Base-by-base conservation (phyloP, 2,329 filamentous ascomycete genomes). In the Phoma sp. region DNA sequence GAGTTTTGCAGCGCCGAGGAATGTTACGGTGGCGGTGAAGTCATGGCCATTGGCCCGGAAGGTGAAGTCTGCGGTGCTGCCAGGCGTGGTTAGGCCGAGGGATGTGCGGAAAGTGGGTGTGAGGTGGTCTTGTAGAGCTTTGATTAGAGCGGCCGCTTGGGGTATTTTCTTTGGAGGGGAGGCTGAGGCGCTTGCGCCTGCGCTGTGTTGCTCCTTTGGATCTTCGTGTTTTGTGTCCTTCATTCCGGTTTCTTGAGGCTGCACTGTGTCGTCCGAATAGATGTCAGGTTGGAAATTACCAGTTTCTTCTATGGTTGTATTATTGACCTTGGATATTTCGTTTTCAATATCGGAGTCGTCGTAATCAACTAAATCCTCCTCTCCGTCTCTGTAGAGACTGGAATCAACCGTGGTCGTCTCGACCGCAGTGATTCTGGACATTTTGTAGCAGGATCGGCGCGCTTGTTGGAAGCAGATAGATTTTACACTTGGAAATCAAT, bases 361-460 rank as follows among this genome's bases (percentile, higher is more conserved):
- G 11, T 55, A 46, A 20, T 50, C 52, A 11, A 50, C 23, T 10
- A 50, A 18, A 23, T 55, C 52, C 9, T 50, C 46, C 9, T 40
- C 40, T 17, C 40, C 28, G 2, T 26, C 34, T 18, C 34, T 32
- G 15, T 40, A 15, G 6, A 52, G 21, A 7, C 34, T 23, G 26
- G 1, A 7, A 9, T n/a, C 1, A 1, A 17, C 9, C 5, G 3
- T 9, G 1, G 21, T 4, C 9, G 21, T 23, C 12, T 23, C 14
- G 3, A 23, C 9, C n/a, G 21, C n/a, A 4, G 7, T 34, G 7
- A 3, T 9, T 25, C 23, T 9, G 23, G 23, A 5, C 9, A 25
- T 25, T 9, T 25, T 9, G 23, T 25, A 25, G 23, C 5, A 5
- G 23, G 23, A 25, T 5, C 23, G 9, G 23, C 9, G 23, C 23